These are phyloP conservation scores for Pelagomonas calceolata DNA, from an alignment of 108 stramenopile species.

Conservation along the genomic window DNA sequence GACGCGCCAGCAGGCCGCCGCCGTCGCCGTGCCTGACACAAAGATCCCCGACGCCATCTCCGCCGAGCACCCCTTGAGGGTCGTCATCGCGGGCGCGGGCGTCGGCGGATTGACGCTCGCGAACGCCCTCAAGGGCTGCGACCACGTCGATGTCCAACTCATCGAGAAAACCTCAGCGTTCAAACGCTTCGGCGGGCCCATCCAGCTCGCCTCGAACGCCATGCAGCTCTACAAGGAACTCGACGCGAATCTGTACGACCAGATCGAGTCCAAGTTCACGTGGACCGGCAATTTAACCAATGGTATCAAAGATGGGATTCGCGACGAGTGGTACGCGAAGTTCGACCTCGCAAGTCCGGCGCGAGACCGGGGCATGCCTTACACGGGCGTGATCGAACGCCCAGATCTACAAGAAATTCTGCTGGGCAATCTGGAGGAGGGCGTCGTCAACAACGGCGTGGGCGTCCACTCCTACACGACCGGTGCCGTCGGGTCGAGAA, in stretches of 20 bases:
- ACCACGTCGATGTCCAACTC: slow-evolving; percentile 39
- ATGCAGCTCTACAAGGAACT: slow-evolving; percentile 42
- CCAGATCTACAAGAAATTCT: slow-evolving; percentile 60
- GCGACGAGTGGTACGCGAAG: slow-evolving; percentile 64
- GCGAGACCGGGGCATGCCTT: slow-evolving; percentile 43
- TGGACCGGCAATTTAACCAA: slow-evolving; percentile 54
- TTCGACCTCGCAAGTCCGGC: slow-evolving; percentile 56
- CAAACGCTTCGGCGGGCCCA: slow-evolving; percentile 63
- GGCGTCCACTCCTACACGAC: slow-evolving; percentile 37
- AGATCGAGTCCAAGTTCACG: slow-evolving; percentile 47
- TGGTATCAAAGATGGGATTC: slow-evolving; percentile 57
- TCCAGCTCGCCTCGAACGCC: slow-evolving; percentile 63
- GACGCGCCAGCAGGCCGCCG: too few relatives aligned
- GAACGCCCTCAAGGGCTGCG: slow-evolving; percentile 32
- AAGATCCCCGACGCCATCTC: background rate
- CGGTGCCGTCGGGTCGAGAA: background rate
- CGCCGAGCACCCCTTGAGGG: slow-evolving; percentile 36
- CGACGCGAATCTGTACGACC: slow-evolving; percentile 37
- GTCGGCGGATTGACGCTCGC: slow-evolving; percentile 54
- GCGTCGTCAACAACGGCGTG: slow-evolving; percentile 39
- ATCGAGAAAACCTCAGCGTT: slow-evolving; percentile 52
- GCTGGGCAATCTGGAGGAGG: slow-evolving; percentile 14
- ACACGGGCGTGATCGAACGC: slow-evolving; percentile 64
- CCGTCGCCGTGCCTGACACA: background rate
- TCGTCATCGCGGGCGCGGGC: slow-evolving; percentile 53